Evolutionary conservation across 192 early-diverging fungal genomes (phyloP).

Genomic region (Umbelopsis sp.): DNA sequence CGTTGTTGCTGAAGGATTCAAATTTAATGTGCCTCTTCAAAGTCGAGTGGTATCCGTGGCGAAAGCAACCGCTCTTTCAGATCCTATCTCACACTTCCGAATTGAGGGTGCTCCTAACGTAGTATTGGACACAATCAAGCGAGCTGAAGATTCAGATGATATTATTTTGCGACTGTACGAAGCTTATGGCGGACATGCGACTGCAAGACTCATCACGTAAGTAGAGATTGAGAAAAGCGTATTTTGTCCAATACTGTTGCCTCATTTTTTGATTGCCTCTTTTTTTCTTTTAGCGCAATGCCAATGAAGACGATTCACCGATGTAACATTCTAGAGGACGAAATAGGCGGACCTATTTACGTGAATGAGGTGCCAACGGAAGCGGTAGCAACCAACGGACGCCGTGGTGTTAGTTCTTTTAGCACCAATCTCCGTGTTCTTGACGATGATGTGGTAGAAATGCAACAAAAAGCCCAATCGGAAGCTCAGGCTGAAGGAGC

Average conservation of each 20-base stretch:
- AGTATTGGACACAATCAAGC: conserved; percentile 91
- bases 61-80: not conserved
- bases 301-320: conserved; percentile 50
- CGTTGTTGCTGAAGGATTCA: conserved; percentile 86
- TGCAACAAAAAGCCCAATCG: conserved; percentile 28
- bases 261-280: too few species aligned
- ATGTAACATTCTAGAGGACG: conserved; percentile 86
- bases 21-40: conserved; percentile 86
- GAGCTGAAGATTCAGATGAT: conserved; percentile 75
- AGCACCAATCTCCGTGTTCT: conserved; percentile 31
- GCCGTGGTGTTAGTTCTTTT: conserved; percentile 20
- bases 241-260: too few species aligned
- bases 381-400: conserved; percentile 6
- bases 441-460: conserved; percentile 31
- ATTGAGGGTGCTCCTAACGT: conserved; percentile 65
- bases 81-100: conserved; percentile 6
- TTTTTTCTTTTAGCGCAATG: conserved; percentile 46
- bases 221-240: not conserved
- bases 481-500: conserved; percentile 37
- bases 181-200: conserved; percentile 85
- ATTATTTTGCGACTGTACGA: conserved; percentile 90
- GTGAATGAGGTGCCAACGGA: conserved; percentile 25
- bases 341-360: conserved; percentile 34
- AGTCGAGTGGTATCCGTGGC: conserved; percentile 31
- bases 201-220: conserved; percentile 53